Evolutionary conservation across 2,329 filamentous ascomycete species (phyloP).

Genomic region (Ophiosphaerella herpotricha): DNA sequence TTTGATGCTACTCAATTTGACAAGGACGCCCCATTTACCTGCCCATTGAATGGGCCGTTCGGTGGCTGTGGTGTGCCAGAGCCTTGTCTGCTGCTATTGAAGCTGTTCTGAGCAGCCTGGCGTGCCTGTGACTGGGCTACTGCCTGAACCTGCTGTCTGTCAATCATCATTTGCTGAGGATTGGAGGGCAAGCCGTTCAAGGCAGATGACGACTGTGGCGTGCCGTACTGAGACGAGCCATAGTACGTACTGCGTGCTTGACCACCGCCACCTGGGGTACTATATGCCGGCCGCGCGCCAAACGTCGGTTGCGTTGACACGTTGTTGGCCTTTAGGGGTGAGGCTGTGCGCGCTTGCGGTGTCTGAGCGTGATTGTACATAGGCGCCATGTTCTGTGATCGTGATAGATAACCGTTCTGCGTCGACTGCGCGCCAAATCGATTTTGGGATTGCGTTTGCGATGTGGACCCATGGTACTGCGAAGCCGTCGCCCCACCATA

Average conservation of each 20-base stretch:
- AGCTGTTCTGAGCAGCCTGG: conserved; percentile 42
- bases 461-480: conserved; percentile 41
- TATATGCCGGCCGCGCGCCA: conserved; percentile 33
- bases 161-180: conserved; percentile 42
- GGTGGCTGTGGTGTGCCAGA: conserved; percentile 46
- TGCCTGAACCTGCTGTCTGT: conserved; percentile 39
- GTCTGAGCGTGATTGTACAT: conserved; percentile 37
- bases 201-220: conserved; percentile 32
- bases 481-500: conserved; percentile 35
- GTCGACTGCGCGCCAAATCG: conserved; percentile 37
- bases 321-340: conserved; percentile 43
- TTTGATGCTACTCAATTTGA: conserved; percentile 15
- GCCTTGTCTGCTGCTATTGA: conserved; percentile 37
- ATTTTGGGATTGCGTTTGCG: conserved; percentile 37
- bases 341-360: conserved; percentile 38
- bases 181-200: conserved; percentile 29
- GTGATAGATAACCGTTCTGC: conserved; percentile 40
- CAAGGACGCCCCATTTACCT: conserved; percentile 33
- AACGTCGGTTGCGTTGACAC: conserved; percentile 29
- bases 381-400: conserved; percentile 39
- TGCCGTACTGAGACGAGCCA: conserved; percentile 38
- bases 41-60: conserved; percentile 31
- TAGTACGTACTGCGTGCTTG: conserved; percentile 43
- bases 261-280: conserved; percentile 30
- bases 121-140: conserved; percentile 43